A percentile compares a stretch with the other conserved stretches of the same genome.
These are phyloP conservation scores for Naematelia encephala DNA, from an alignment of 768 basidiomycete species.

Conservation along the genomic window DNA sequence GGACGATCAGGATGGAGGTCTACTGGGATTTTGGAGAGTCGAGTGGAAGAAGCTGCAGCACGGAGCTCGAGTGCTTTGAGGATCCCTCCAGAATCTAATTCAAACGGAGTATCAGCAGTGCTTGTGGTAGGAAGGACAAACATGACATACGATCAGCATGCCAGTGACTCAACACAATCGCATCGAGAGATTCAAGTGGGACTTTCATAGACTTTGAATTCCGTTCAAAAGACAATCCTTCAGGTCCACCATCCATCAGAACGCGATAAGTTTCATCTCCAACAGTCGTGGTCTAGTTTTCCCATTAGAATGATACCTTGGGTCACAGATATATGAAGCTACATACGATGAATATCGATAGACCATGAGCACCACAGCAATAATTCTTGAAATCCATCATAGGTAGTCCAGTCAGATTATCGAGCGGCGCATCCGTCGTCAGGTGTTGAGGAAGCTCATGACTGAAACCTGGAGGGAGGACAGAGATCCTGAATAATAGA, in stretches of 20 bases:
- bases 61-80: slow-evolving; percentile 30
- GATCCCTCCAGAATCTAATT: slow-evolving; percentile 62
- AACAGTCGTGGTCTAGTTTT: slow-evolving; percentile 60
- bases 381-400: slow-evolving; percentile 70
- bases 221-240: slow-evolving; percentile 68
- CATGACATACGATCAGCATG: slow-evolving; percentile 58
- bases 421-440: slow-evolving; percentile 54
- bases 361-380: slow-evolving; percentile 78
- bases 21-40: slow-evolving; percentile 54
- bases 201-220: slow-evolving; percentile 64
- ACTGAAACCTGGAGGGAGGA: slow-evolving; percentile 71
- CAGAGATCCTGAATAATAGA: slow-evolving; percentile 86
- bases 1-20: slow-evolving; percentile 79
- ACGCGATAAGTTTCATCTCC: slow-evolving; percentile 57
- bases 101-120: not conserved
- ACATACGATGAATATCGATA: slow-evolving; percentile 70
- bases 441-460: slow-evolving; percentile 70
- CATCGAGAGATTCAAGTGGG: slow-evolving; percentile 58
- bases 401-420: slow-evolving; percentile 59
- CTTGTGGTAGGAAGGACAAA: not conserved
- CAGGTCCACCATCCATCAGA: slow-evolving; percentile 82
- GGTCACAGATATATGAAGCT: slow-evolving; percentile 30
- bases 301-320: no score
- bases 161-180: slow-evolving; percentile 71
- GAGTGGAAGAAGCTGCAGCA: slow-evolving; percentile 5